These are phyloP conservation scores for Periglandula ipomoeae DNA, from an alignment of 2,329 filamentous ascomycete species.

Conservation along the genomic window DNA sequence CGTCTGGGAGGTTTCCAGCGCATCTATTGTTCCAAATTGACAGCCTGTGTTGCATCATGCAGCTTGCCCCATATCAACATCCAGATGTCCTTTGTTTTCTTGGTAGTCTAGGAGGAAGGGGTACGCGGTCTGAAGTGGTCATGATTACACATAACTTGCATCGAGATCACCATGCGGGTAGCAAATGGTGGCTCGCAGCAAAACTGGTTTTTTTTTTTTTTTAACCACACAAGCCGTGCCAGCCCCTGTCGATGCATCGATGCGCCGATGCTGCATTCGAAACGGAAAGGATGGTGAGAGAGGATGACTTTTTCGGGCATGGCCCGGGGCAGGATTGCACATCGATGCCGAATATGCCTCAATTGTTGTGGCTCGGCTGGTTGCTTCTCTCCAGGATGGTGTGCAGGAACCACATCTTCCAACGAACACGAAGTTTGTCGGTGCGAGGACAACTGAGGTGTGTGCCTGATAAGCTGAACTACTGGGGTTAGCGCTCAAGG, in stretches of 20 bases:
- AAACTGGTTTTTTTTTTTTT: background rate
- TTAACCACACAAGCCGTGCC: background rate
- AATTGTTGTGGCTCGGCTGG: constrained; percentile 9
- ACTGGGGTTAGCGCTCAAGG: no score
- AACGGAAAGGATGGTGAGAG: background rate
- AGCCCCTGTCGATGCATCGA: background rate
- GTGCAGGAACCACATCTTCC: constrained; percentile 18
- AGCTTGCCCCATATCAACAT: no score
- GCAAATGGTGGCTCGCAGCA: background rate
- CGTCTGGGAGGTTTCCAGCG: no score
- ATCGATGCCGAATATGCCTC: background rate
- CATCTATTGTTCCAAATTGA: no score
- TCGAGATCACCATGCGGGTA: background rate
- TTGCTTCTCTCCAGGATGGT: constrained; percentile 14
- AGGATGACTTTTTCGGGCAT: background rate
- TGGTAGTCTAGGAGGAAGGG: background rate
- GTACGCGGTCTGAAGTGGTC: no score
- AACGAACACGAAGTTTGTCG: constrained; percentile 16
- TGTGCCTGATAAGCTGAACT: no score
- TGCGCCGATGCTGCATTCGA: background rate
- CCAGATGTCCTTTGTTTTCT: background rate
- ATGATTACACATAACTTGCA: background rate
- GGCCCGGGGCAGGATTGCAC: background rate
- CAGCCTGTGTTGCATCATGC: no score
- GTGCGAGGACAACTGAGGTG: background rate